Evolutionary conservation across 352 stramenopile genomes (phyloP), one percentile per base, ranked within the genome.

Genomic region (Phytophthora litchii): DNA sequence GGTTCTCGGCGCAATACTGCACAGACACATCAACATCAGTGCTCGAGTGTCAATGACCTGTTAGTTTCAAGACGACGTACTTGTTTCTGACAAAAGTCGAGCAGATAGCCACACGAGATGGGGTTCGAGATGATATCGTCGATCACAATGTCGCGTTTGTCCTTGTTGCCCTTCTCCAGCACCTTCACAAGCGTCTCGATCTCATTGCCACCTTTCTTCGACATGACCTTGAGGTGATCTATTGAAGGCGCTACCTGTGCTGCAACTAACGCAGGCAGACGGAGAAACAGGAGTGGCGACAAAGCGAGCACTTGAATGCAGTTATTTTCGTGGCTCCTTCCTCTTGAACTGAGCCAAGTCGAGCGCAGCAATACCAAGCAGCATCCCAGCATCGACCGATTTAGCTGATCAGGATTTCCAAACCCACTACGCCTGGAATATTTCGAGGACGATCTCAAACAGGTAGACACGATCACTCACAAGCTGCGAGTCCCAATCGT

Each of bases 61-160:
- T 27, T 20, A 3, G 8, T 2, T 19, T 37, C 2, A 2, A 35
- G 48, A 7, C 4, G 13, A 66, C 80, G 70, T 83, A 94, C 78
- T 56, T 81, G 73, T 73, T 91, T 92, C 60, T 92, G 83, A 61
- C 83, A 94, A 79, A 91, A 94, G 60, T 92, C 83, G 50, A 94
- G 80, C 46, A 94, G 54, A 27, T 92, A 94, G 50, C 83, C 85
- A 54, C 83, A 91, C 29, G 85, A 91, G 51, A 94, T 70, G n/a
- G 85, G 85, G 59, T 94, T 94, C 20, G 80, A 86, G 64, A 91
- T 92, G 53, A 94, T 91, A 46, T 92, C 83, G 49, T 92, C 81
- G 66, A 92, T 91, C 29, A 66, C 78, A 61, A 94, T 90, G 54
- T 92, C 85, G 43, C 83, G 79, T 62, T 81, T 92, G 65, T 91